A percentile compares a stretch with the other conserved stretches of the same genome.
Evolutionary conservation across 768 basidiomycete species (phyloP).

Genomic region (Boletus tylopilopsis): DNA sequence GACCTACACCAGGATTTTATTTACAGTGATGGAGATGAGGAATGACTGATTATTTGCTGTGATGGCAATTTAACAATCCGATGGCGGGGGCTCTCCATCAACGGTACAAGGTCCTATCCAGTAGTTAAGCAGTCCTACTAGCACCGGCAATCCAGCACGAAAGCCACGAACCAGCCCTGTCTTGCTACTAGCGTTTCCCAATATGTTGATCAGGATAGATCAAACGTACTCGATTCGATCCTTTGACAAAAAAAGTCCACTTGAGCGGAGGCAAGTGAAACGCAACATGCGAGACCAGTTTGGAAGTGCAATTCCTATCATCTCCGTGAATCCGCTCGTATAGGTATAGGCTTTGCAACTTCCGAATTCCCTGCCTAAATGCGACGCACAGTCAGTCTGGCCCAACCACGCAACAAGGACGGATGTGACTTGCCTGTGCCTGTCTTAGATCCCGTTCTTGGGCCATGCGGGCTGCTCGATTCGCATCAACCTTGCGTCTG

Average conservation of each 20-base stretch:
- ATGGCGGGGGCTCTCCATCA: too few species aligned
- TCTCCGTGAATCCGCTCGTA: constrained; percentile 30
- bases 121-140: too few species aligned
- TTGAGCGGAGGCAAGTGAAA: too few species aligned
- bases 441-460: constrained; percentile 53
- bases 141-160: too few species aligned
- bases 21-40: constrained; percentile 2
- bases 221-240: too few species aligned
- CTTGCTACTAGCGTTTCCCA: too few species aligned
- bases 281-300: neutral
- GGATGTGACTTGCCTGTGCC: constrained; percentile 46
- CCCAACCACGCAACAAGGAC: neutral
- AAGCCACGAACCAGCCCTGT: too few species aligned
- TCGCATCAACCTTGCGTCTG: constrained; percentile 58
- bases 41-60: constrained; percentile 16
- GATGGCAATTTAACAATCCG: too few species aligned
- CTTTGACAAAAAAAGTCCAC: too few species aligned
- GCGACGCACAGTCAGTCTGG: constrained; percentile 3
- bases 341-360: constrained; percentile 31
- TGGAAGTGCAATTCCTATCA: constrained; percentile 4
- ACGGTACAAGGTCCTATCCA: too few species aligned
- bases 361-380: constrained; percentile 26
- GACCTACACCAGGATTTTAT: constrained; percentile 2
- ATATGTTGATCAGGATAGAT: too few species aligned
- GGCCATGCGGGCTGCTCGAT: constrained; percentile 47